Percentiles rank a stretch among this genome's conserved stretches.
Conservation (phyloP, 768 basidiomycete species). For the Naganishia randhawae region DNA sequence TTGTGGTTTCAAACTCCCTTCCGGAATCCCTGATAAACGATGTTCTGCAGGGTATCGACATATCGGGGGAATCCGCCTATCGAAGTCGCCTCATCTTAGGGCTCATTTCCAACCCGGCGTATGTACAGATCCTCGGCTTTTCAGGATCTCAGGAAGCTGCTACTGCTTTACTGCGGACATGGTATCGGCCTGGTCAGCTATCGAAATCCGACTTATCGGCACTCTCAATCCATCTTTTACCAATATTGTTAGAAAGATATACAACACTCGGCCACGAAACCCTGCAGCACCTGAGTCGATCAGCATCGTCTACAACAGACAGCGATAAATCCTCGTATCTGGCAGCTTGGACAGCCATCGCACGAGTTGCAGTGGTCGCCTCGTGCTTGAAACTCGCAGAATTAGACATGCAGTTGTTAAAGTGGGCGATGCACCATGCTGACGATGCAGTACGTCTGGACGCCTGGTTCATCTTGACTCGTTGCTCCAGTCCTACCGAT, state of each 20-base stretch:
- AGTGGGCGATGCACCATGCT: conserved; percentile 18
- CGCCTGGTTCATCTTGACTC: conserved; percentile 16
- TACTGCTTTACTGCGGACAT: not conserved
- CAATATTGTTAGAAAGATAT: conserved; percentile 5
- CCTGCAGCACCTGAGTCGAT: not conserved
- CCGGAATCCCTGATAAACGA: not conserved
- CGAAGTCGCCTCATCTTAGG: conserved; percentile 7
- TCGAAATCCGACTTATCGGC: conserved; percentile 12
- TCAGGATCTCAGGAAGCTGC: not conserved
- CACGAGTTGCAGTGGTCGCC: not conserved
- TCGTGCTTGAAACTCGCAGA: conserved; percentile 1
- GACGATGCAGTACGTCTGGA: conserved; percentile 23
- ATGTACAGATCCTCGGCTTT: not conserved
- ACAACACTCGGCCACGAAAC: not conserved
- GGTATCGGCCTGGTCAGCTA: conserved; percentile 3
- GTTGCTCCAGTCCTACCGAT: conserved; percentile 13
- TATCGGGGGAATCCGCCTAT: conserved; percentile 10
- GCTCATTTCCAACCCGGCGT: not conserved
- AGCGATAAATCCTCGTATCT: not conserved
- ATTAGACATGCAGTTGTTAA: conserved; percentile 6
- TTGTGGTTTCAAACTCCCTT: not conserved
- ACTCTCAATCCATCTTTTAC: conserved; percentile 18
- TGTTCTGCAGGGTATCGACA: conserved; percentile 1
- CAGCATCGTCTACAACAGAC: not conserved
- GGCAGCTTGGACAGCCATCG: conserved; percentile 10